phyloP scores from a whole-genome alignment of 768 basidiomycete species.

The Boletus reticulatus region DNA sequence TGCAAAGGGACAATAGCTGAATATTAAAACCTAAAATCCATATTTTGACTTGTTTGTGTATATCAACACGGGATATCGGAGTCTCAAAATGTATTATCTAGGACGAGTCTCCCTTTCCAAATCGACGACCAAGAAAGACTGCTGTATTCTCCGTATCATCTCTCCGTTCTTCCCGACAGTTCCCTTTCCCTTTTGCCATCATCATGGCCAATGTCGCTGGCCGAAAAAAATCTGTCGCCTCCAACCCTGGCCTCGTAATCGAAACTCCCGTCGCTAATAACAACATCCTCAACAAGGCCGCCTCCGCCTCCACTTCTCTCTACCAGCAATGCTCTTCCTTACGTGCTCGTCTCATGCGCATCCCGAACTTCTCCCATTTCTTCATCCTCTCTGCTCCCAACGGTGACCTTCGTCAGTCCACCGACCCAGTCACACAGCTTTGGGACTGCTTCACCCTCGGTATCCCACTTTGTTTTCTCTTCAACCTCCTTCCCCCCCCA shows the following conservation, averaged over 20 bases:
- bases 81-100: conserved; percentile 33
- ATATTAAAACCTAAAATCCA: neutral
- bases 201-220: conserved; percentile 57
- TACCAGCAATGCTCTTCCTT: conserved; percentile 89
- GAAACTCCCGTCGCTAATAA: conserved; percentile 76
- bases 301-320: conserved; percentile 83
- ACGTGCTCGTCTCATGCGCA: conserved; percentile 72
- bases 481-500: conserved; percentile 76
- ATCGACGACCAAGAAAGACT: neutral
- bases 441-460: conserved; percentile 95
- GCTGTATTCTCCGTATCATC: neutral
- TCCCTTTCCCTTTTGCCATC: conserved; percentile 11
- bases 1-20: too few species aligned
- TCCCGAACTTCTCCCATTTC: conserved; percentile 70
- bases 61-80: conserved; percentile 30
- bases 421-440: conserved; percentile 91
- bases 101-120: conserved; percentile 6
- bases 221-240: conserved; percentile 79
- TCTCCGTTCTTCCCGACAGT: neutral
- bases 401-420: conserved; percentile 67
- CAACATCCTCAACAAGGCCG: conserved; percentile 88
- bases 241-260: conserved; percentile 61
- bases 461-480: conserved; percentile 92
- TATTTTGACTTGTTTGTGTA: conserved; percentile 27
- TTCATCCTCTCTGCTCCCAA: conserved; percentile 57